Evolutionary conservation across 2,329 filamentous ascomycete species (phyloP).

Genomic region (Penicillium concentricum): DNA sequence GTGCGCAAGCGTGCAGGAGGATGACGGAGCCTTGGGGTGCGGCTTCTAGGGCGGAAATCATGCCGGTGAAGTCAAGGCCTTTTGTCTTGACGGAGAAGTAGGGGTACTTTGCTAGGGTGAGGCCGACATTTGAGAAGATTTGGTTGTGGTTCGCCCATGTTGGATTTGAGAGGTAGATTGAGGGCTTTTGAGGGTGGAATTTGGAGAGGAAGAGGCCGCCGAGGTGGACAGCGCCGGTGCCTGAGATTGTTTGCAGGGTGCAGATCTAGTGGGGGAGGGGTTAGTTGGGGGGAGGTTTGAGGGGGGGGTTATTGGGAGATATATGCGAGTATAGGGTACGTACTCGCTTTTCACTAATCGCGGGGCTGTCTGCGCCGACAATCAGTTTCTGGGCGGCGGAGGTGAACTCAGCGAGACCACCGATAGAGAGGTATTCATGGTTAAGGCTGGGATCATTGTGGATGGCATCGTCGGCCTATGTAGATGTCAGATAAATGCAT

Average conservation of each 20-base stretch:
- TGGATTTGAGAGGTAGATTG: conserved; percentile 87
- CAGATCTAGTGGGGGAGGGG: conserved; percentile 49
- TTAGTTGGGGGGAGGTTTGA: not conserved
- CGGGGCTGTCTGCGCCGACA: conserved; percentile 74
- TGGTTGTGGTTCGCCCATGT: conserved; percentile 99
- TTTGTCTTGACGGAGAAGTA: conserved; percentile 90
- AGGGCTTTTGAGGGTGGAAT: conserved; percentile 72
- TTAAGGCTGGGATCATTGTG: conserved; percentile 86
- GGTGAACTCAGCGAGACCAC: conserved; percentile 81
- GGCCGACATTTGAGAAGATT: conserved; percentile 88
- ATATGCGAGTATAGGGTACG: conserved; percentile 16
- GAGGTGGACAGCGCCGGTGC: conserved; percentile 90
- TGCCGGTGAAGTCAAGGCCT: conserved; percentile 87
- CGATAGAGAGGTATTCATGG: conserved; percentile 98
- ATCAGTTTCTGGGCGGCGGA: conserved; percentile 88
- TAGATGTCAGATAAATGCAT: conserved; percentile 1
- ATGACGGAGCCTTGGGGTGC: conserved; percentile 82
- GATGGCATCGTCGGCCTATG: conserved; percentile 83
- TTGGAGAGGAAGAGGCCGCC: conserved; percentile 90
- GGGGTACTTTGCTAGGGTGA: conserved; percentile 79
- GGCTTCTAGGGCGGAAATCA: conserved; percentile 67
- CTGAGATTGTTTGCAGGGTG: conserved; percentile 92
- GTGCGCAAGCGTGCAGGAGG: conserved; percentile 90
- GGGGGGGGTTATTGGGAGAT: not conserved
- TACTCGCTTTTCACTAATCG: conserved; percentile 78